Conservation (phyloP, 2,329 filamentous ascomycete genomes). For the Pestalotiopsis sp. region DNA sequence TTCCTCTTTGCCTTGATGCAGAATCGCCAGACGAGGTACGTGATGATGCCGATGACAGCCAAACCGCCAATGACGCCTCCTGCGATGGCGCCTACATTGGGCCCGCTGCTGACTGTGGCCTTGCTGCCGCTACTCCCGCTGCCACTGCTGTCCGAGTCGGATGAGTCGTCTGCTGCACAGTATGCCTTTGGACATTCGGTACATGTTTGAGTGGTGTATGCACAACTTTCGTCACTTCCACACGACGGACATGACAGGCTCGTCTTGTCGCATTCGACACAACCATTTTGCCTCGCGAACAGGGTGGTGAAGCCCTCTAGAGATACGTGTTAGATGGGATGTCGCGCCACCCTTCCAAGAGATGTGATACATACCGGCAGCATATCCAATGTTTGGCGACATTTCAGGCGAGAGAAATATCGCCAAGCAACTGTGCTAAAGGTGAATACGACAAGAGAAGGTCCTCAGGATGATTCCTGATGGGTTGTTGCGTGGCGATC, state of each 20-base stretch:
- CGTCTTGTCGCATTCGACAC: constrained; percentile 45
- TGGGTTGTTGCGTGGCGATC: neutral
- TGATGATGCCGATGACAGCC: constrained; percentile 68
- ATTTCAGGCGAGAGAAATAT: neutral
- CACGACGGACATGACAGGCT: constrained; percentile 48
- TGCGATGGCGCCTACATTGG: constrained; percentile 82
- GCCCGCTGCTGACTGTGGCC: constrained; percentile 38
- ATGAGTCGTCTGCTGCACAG: constrained; percentile 37
- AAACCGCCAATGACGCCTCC: constrained; percentile 89
- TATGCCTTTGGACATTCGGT: constrained; percentile 46
- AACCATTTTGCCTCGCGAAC: constrained; percentile 42
- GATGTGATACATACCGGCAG: constrained; percentile 10
- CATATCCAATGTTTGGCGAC: constrained; percentile 10
- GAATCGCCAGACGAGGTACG: constrained; percentile 85
- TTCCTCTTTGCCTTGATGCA: constrained; percentile 78
- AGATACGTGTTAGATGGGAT: constrained; percentile 12
- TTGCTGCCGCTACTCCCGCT: neutral
- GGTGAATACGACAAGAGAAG: neutral
- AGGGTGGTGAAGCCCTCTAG: constrained; percentile 24
- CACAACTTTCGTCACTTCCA: constrained; percentile 40
- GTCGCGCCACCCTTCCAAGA: neutral
- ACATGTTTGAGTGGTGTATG: constrained; percentile 44
- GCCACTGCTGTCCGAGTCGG: constrained; percentile 15
- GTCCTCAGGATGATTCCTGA: neutral
- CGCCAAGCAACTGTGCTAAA: neutral